Evolutionary conservation across 106 monocot genomes (phyloP).

Genomic region (Apostasia shenzhenica): DNA sequence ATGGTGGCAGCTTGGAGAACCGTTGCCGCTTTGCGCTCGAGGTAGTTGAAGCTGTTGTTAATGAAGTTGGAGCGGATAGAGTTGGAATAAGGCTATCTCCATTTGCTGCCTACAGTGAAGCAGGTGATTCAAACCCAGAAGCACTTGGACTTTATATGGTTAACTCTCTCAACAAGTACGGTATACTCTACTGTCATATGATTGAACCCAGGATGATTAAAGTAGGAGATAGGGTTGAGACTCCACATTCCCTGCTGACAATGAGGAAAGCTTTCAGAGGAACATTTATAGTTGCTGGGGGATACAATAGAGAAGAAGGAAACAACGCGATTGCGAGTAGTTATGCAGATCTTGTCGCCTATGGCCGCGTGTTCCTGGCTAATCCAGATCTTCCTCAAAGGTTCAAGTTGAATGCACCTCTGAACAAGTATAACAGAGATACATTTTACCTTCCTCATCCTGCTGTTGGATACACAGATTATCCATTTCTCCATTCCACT

Average conservation of each 20-base stretch:
- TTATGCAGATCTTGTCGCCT: slow-evolving; percentile 48
- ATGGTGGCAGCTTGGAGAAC: slow-evolving; percentile 59
- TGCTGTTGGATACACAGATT: slow-evolving; percentile 47
- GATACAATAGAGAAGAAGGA: slow-evolving; percentile 45
- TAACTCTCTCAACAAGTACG: slow-evolving; percentile 32
- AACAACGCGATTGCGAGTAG: slow-evolving; percentile 20
- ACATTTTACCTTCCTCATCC: slow-evolving; percentile 45
- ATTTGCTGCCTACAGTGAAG: slow-evolving; percentile 29
- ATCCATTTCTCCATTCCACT: slow-evolving; percentile 34
- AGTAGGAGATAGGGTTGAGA: slow-evolving; percentile 21
- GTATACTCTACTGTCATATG: slow-evolving; percentile 40
- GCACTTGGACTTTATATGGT: slow-evolving; percentile 42
- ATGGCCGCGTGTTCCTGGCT: slow-evolving; percentile 39
- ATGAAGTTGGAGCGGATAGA: slow-evolving; percentile 47
- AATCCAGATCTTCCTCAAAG: slow-evolving; percentile 46
- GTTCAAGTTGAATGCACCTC: slow-evolving; percentile 37
- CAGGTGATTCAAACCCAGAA: slow-evolving; percentile 44
- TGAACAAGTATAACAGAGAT: slow-evolving; percentile 33
- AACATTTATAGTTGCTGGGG: slow-evolving; percentile 39
- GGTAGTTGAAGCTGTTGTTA: slow-evolving; percentile 32
- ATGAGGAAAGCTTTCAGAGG: slow-evolving; percentile 38
- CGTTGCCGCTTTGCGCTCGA: slow-evolving; percentile 62
- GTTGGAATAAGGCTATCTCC: slow-evolving; percentile 62
- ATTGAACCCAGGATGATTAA: slow-evolving; percentile 41
- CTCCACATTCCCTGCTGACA: slow-evolving; percentile 17